phyloP scores from a whole-genome alignment of 352 stramenopile genomes.

The Phytophthora constricta region DNA sequence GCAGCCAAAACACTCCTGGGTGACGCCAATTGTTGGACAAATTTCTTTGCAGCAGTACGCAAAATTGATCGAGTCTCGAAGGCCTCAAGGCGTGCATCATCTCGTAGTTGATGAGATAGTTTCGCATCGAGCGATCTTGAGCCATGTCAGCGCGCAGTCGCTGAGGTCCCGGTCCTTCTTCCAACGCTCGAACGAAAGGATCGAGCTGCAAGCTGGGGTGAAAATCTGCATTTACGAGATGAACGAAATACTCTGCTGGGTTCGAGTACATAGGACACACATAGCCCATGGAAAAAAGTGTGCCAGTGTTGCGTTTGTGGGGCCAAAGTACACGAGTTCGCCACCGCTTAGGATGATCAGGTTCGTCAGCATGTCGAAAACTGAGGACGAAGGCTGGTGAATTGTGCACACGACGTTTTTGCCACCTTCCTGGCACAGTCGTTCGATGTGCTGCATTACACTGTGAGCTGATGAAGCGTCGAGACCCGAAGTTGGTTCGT shows the following conservation, averaged over 20 bases:
- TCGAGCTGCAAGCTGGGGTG: constrained; percentile 35
- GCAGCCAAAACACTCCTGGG: constrained; percentile 77
- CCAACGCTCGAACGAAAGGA: constrained; percentile 40
- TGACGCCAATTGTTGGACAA: constrained; percentile 73
- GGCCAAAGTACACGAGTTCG: constrained; percentile 90
- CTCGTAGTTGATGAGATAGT: constrained; percentile 39
- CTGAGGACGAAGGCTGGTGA: constrained; percentile 83
- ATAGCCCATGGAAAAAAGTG: constrained; percentile 64
- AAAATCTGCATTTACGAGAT: constrained; percentile 74
- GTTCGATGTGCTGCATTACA: constrained; percentile 84
- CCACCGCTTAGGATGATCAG: constrained; percentile 69
- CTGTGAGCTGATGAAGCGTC: constrained; percentile 89
- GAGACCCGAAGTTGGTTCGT: constrained; percentile 93
- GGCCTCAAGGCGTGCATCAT: constrained; percentile 43
- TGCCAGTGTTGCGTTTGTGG: constrained; percentile 51
- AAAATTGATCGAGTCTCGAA: constrained; percentile 59
- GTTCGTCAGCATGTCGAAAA: constrained; percentile 78
- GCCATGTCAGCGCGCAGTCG: constrained; percentile 41
- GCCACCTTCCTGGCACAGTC: constrained; percentile 48
- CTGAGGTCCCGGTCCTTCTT: constrained; percentile 36
- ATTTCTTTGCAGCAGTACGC: constrained; percentile 59
- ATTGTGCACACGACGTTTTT: constrained; percentile 87
- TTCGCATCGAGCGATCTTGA: constrained; percentile 32
- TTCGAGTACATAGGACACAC: constrained; percentile 73
- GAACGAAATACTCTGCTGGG: constrained; percentile 68